phyloP scores from a whole-genome alignment of 371 early-diverging fungal species.

The Cokeromyces recurvatus region DNA sequence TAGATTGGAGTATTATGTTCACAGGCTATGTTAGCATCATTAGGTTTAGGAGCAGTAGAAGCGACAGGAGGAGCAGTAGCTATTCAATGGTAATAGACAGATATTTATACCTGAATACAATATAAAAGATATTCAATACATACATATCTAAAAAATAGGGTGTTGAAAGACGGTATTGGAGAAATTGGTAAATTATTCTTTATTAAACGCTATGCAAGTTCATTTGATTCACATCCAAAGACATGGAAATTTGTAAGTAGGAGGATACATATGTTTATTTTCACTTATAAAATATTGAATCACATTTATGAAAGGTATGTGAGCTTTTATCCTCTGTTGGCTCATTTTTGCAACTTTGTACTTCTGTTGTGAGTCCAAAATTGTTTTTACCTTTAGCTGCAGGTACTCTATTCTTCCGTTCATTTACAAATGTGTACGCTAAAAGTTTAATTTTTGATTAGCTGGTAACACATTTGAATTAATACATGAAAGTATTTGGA shows the following conservation, averaged over 20 bases:
- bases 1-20: constrained; percentile 67
- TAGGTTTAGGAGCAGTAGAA: constrained; percentile 53
- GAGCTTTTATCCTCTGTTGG: constrained; percentile 50
- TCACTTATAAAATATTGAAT: too few species aligned
- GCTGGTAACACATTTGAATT: constrained; percentile 58
- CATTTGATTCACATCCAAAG: constrained; percentile 72
- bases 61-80: constrained; percentile 66
- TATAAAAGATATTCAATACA: too few species aligned
- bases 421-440: too few species aligned
- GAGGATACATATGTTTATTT: too few species aligned
- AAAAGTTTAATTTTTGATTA: neutral
- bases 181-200: constrained; percentile 73
- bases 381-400: constrained; percentile 60
- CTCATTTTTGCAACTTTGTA: constrained; percentile 58
- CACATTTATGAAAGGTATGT: constrained; percentile 36
- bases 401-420: constrained; percentile 12
- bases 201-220: constrained; percentile 63
- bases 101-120: too few species aligned
- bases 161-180: constrained; percentile 67
- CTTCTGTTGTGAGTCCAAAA: constrained; percentile 45
- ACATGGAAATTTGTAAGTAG: constrained; percentile 64
- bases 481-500: constrained; percentile 65
- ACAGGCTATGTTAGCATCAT: constrained; percentile 66
- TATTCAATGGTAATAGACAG: constrained; percentile 53
- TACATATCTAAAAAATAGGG: constrained; percentile 20